phyloP scores from a whole-genome alignment of 78 protist species.

The Neovahlkampfia damariscottae region DNA sequence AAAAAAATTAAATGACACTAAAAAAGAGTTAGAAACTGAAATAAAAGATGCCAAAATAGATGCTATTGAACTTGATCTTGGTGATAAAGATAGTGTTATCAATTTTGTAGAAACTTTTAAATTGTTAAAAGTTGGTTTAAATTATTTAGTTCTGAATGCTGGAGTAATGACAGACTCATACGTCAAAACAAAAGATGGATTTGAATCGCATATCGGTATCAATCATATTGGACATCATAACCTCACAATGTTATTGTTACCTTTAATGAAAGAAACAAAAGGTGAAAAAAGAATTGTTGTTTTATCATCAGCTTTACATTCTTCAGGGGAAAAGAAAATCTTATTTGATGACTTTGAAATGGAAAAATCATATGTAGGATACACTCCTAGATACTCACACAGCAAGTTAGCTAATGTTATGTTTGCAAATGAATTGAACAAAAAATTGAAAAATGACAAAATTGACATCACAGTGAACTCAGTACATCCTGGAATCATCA shows the following conservation, averaged over 20 bases:
- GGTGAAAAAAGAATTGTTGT: not conserved
- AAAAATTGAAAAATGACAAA: not conserved
- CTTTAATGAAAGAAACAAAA: not conserved
- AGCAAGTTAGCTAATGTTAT: constrained; percentile 28
- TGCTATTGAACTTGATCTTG: not conserved
- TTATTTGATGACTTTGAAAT: no score
- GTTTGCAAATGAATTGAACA: constrained; percentile 20
- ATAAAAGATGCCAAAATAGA: no score
- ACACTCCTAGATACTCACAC: constrained; percentile 7
- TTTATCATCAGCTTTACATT: no score
- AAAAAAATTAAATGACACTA: no score
- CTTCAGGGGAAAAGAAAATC: no score
- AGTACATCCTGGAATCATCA: no score
- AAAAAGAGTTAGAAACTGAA: no score
- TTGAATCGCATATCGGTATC: constrained; percentile 2
- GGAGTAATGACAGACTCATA: constrained; percentile 5
- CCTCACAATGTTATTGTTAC: constrained; percentile 1
- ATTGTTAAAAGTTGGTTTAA: not conserved
- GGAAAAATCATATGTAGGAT: not conserved
- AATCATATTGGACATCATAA: constrained; percentile 35
- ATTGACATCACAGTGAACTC: not conserved
- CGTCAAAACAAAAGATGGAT: constrained; percentile 5
- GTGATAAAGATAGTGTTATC: not conserved
- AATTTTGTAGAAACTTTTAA: no score
- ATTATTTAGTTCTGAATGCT: not conserved